A percentile compares a stretch with the other conserved stretches of the same genome.
Conservation (phyloP, 108 stramenopile genomes). For the Pseudonitzschia multiseries region DNA sequence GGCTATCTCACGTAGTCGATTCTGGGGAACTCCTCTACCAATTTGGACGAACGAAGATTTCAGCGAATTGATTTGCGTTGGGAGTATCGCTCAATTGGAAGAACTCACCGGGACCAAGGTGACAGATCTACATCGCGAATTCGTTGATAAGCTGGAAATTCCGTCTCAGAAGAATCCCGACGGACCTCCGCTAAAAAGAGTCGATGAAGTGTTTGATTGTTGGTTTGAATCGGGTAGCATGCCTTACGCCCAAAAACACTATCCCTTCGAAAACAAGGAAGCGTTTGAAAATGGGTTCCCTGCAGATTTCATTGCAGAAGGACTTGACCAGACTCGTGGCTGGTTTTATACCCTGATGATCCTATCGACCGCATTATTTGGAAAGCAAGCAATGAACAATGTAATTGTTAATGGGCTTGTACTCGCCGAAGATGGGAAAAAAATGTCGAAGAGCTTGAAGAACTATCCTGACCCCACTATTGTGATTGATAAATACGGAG, state of each 20-base stretch:
- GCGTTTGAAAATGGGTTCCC: constrained; percentile 96
- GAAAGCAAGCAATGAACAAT: constrained; percentile 98
- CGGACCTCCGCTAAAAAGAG: constrained; percentile 75
- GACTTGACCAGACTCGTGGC: constrained; percentile 99
- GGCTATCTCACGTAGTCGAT: constrained; percentile 97
- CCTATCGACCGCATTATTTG: constrained; percentile 97
- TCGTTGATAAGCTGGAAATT: constrained; percentile 92
- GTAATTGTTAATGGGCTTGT: constrained; percentile 98
- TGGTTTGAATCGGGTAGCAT: constrained; percentile 99
- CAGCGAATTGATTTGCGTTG: constrained; percentile 92
- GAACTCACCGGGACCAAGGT: constrained; percentile 83
- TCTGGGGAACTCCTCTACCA: constrained; percentile 99
- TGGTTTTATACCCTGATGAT: constrained; percentile 99
- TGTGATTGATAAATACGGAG: constrained; percentile 94
- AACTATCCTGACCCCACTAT: constrained; percentile 97
- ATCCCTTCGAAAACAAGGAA: constrained; percentile 99
- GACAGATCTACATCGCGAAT: constrained; percentile 95
- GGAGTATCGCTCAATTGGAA: constrained; percentile 92
- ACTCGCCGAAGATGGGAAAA: constrained; percentile 96
- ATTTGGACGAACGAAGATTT: constrained; percentile 97
- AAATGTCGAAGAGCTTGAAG: constrained; percentile 99
- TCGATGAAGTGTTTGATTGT: constrained; percentile 99
- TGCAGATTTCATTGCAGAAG: constrained; percentile 99
- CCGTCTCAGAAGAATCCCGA: constrained; percentile 92
- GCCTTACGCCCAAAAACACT: constrained; percentile 99